These are phyloP conservation scores for Artemisia annua DNA, from an alignment of 129 eudicot genomes.

Conservation along the genomic window DNA sequence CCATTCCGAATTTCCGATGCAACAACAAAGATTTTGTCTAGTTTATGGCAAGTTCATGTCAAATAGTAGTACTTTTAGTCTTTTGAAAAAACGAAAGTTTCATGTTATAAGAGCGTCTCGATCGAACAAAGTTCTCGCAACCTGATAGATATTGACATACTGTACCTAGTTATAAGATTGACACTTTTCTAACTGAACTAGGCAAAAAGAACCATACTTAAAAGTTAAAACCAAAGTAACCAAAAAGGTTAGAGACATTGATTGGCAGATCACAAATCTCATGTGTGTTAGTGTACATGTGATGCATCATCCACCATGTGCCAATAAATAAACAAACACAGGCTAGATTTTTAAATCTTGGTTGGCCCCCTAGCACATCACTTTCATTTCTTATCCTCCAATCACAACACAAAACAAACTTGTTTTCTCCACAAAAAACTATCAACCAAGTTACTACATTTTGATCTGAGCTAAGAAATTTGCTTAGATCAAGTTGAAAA, in stretches of 20 bases:
- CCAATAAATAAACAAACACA: slow-evolving; percentile 19
- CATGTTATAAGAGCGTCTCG: too few species aligned
- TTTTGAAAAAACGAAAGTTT: too few species aligned
- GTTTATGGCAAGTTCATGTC: too few species aligned
- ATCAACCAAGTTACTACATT: neutral
- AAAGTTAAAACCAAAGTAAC: slow-evolving; percentile 9
- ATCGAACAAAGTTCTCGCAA: too few species aligned
- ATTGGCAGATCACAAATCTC: neutral
- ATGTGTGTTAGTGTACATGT: neutral
- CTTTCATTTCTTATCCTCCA: slow-evolving; percentile 27
- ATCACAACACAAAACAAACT: neutral
- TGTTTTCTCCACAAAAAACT: neutral
- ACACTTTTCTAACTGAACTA: too few species aligned
- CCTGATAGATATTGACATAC: too few species aligned
- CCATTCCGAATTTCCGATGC: too few species aligned
- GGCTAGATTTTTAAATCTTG: neutral
- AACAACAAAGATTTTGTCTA: too few species aligned
- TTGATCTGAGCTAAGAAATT: neutral
- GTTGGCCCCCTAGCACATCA: slow-evolving; percentile 22
- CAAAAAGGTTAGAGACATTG: slow-evolving; percentile 15
- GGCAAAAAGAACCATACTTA: too few species aligned
- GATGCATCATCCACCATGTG: slow-evolving; percentile 31
- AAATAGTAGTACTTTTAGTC: too few species aligned
- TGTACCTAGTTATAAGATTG: too few species aligned
- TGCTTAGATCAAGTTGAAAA: neutral